Percentiles rank a stretch among this genome's conserved stretches.
Conservation (phyloP, 1,139 yeast species). For the Suzukiozyma palmioleophila region DNA sequence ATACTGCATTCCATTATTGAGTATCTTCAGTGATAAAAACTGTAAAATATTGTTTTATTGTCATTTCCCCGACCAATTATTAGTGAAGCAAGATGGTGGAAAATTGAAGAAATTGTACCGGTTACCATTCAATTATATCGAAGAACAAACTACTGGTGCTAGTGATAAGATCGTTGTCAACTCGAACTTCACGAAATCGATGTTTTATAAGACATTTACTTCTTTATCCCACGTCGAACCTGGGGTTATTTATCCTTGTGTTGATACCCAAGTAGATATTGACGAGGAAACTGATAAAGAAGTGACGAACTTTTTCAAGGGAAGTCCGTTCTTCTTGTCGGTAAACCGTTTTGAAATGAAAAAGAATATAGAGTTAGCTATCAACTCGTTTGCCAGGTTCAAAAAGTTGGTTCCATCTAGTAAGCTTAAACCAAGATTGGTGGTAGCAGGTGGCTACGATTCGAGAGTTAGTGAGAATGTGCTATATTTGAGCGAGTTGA, state of each 20-base stretch:
- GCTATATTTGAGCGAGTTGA: conserved; percentile 60
- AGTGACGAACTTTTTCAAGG: conserved; percentile 30
- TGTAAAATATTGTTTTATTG: conserved; percentile 73
- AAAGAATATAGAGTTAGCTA: conserved; percentile 77
- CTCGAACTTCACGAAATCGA: conserved; percentile 71
- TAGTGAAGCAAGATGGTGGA: conserved; percentile 54
- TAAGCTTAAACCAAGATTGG: conserved; percentile 34
- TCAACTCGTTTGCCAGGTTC: conserved; percentile 54
- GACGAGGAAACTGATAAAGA: conserved; percentile 23
- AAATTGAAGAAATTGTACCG: conserved; percentile 63
- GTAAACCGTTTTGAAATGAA: conserved; percentile 86
- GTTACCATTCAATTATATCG: conserved; percentile 74
- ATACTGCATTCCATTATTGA: conserved; percentile 74
- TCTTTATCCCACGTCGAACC: conserved; percentile 45
- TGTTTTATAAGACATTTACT: conserved; percentile 63
- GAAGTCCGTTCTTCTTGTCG: conserved; percentile 53
- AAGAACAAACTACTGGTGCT: conserved; percentile 71
- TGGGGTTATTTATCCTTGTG: conserved; percentile 87
- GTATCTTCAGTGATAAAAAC: conserved; percentile 41
- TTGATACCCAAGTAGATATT: conserved; percentile 34
- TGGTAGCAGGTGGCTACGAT: conserved; percentile 94
- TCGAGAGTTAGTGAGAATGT: conserved; percentile 71
- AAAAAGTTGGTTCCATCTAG: conserved; percentile 12
- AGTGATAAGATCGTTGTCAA: conserved; percentile 85
- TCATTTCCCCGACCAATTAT: conserved; percentile 89